Conservation (phyloP, 352 stramenopile species). For the Thraustotheca clavata region DNA sequence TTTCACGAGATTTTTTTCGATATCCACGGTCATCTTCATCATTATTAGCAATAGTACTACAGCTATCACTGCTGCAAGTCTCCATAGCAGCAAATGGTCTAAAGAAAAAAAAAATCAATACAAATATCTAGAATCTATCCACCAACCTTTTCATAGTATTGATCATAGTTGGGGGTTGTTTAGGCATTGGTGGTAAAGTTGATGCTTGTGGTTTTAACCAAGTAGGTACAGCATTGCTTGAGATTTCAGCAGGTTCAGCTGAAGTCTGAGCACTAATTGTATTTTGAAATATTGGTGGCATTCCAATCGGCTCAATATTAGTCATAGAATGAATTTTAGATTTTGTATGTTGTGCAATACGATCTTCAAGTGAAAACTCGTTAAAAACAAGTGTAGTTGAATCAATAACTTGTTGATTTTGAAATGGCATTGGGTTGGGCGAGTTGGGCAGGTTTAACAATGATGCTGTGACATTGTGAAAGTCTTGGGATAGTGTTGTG, state of each 20-base stretch:
- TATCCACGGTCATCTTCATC: slow-evolving; percentile 51
- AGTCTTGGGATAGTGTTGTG: not conserved
- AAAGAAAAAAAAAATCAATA: not conserved
- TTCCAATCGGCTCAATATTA: not conserved
- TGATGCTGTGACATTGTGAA: not conserved
- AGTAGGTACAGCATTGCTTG: not conserved
- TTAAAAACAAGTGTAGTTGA: slow-evolving; percentile 19
- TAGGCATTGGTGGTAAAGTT: not conserved
- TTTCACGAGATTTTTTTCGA: slow-evolving; percentile 68
- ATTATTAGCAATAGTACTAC: slow-evolving; percentile 35
- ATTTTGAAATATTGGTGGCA: too few relatives aligned
- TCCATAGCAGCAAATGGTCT: slow-evolving; percentile 34
- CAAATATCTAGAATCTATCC: not conserved
- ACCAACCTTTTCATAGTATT: slow-evolving; percentile 36
- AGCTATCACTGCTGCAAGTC: slow-evolving; percentile 36
- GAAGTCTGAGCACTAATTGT: not conserved
- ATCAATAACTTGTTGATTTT: slow-evolving; percentile 9
- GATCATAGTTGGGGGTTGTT: slow-evolving; percentile 4
- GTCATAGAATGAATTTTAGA: slow-evolving; percentile 4
- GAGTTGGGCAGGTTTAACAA: slow-evolving; percentile 11
- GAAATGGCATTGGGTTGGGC: slow-evolving; percentile 1
- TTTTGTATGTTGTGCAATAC: slow-evolving; percentile 4
- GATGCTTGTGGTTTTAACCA: slow-evolving; percentile 22
- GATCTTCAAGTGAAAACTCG: slow-evolving; percentile 20
- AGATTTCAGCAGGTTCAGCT: not conserved